Percentiles rank a stretch among this genome's conserved stretches.
These are phyloP conservation scores for Polytrichum commune DNA, from an alignment of 225 moss, liverwort and hornwort species.

Conservation along the genomic window DNA sequence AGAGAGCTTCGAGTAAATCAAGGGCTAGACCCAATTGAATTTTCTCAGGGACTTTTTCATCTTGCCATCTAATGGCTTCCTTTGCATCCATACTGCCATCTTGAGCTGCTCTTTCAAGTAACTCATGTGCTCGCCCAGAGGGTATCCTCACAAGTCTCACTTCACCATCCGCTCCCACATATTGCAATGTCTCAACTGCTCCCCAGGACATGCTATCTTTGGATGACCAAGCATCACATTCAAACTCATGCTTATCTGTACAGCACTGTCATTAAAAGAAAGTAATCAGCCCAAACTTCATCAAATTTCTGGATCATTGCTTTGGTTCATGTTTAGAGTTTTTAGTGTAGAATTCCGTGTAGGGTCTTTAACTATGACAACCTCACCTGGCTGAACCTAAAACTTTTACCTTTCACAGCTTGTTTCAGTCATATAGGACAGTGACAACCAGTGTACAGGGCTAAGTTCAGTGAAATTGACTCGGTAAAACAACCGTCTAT, in stretches of 20 bases:
- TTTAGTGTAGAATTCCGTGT: no score
- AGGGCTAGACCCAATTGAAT: conserved; percentile 87
- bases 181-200: conserved; percentile 80
- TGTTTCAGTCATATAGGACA: neutral
- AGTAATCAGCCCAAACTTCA: neutral
- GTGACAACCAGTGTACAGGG: neutral
- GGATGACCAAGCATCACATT: conserved; percentile 91
- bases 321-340: no score
- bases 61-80: conserved; percentile 97
- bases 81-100: conserved; percentile 97
- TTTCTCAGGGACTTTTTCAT: conserved; percentile 92
- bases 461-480: neutral
- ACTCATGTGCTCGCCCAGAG: conserved; percentile 91
- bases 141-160: conserved; percentile 85
- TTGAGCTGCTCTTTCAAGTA: conserved; percentile 86
- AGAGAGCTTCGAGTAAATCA: conserved; percentile 89
- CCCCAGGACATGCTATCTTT: conserved; percentile 69
- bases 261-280: conserved; percentile 68
- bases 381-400: no score
- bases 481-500: no score
- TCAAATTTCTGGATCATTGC: no score
- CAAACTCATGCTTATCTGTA: conserved; percentile 78
- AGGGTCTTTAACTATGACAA: no score
- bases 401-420: no score
- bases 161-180: conserved; percentile 73